These are phyloP conservation scores for Blastomyces gilchristii DNA, from an alignment of 2,329 filamentous ascomycete genomes.

Conservation along the genomic window DNA sequence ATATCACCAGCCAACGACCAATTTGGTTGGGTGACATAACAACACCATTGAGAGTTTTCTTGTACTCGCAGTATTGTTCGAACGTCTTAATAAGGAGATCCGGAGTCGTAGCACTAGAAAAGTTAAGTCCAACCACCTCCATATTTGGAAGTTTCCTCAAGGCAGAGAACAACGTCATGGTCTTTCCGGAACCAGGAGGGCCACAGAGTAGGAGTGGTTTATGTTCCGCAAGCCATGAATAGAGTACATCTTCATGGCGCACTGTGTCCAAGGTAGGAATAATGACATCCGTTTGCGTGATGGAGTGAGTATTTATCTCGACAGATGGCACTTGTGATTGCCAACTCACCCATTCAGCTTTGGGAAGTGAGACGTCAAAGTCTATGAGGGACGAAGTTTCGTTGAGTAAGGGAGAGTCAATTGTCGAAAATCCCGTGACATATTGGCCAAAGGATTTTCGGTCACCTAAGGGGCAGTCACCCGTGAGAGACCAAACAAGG, in stretches of 20 bases:
- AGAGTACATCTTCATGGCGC: conserved; percentile 95
- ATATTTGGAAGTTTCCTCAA: conserved; percentile 94
- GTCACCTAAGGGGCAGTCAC: conserved; percentile 80
- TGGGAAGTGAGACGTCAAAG: conserved; percentile 80
- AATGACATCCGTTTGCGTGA: conserved; percentile 95
- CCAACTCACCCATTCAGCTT: conserved; percentile 84
- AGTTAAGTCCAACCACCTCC: conserved; percentile 98
- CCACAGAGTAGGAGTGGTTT: conserved; percentile 94
- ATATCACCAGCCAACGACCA: conserved; percentile 93
- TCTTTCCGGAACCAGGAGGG: conserved; percentile 97
- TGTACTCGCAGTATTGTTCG: conserved; percentile 99
- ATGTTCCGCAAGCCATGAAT: conserved; percentile 98
- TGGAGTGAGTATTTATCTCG: conserved; percentile 95
- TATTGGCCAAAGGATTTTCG: conserved; percentile 84
- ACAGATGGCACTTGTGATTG: conserved; percentile 88
- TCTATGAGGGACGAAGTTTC: conserved; percentile 83
- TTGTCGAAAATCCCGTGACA: conserved; percentile 68
- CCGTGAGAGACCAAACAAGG: conserved; percentile 89
- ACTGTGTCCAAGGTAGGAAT: conserved; percentile 97
- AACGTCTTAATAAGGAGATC: conserved; percentile 98
- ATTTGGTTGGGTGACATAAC: conserved; percentile 94
- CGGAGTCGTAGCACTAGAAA: conserved; percentile 95
- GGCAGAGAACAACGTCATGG: conserved; percentile 98
- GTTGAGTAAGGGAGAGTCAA: conserved; percentile 71
- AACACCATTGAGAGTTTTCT: conserved; percentile 93